Percentiles rank a stretch among this genome's conserved stretches.
Evolutionary conservation across 352 stramenopile genomes (phyloP).

Genomic region (Thalassiosira allenii): DNA sequence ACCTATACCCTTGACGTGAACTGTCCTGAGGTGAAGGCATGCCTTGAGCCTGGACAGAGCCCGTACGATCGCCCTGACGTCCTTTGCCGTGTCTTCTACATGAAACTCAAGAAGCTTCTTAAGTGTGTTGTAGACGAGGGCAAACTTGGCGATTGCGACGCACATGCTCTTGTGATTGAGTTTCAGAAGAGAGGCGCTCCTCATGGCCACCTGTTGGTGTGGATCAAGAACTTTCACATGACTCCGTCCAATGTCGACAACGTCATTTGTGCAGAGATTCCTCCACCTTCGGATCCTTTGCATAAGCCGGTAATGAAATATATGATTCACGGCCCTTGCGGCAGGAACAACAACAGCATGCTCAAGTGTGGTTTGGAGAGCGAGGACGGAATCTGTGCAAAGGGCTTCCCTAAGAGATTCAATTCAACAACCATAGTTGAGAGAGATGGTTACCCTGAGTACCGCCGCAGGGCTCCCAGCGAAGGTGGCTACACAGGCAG

Average conservation of each 20-base stretch:
- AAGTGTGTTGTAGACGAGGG: too few species aligned
- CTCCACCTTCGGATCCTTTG: not conserved
- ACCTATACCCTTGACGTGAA: slow-evolving; percentile 73
- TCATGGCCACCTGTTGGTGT: slow-evolving; percentile 77
- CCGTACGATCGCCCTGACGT: slow-evolving; percentile 31
- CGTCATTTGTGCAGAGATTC: slow-evolving; percentile 36
- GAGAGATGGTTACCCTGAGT: not conserved
- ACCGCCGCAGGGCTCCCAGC: not conserved
- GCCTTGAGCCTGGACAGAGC: not conserved
- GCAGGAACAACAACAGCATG: not conserved
- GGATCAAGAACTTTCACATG: slow-evolving; percentile 56
- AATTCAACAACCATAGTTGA: not conserved
- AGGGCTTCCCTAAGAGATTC: slow-evolving; percentile 12
- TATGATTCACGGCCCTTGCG: slow-evolving; percentile 26
- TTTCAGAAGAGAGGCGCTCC: slow-evolving; percentile 78
- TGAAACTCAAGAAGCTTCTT: slow-evolving; percentile 39
- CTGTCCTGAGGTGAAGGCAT: slow-evolving; percentile 65
- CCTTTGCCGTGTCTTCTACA: slow-evolving; percentile 30
- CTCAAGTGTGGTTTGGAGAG: not conserved
- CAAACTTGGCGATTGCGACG: not conserved
- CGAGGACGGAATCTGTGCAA: not conserved
- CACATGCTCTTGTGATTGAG: slow-evolving; percentile 67
- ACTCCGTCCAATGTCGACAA: slow-evolving; percentile 29
- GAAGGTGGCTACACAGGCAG: not conserved
- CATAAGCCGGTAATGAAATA: not conserved